Evolutionary conservation across 2,329 filamentous ascomycete genomes (phyloP).

Genomic region (Ambrosiella cleistominuta): DNA sequence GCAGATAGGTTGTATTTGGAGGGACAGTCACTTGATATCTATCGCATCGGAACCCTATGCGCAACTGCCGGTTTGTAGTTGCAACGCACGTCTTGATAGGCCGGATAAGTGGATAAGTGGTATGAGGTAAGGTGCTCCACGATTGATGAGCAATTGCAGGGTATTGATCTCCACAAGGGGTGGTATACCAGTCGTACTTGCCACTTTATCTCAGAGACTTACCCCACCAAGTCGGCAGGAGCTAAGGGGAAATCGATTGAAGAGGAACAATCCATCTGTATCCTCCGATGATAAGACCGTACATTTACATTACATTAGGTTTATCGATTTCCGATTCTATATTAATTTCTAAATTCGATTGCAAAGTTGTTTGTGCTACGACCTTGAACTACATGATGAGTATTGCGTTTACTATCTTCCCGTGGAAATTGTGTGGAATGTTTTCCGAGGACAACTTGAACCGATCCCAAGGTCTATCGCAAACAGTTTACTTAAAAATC

Average conservation of each 20-base stretch:
- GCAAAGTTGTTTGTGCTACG: neutral
- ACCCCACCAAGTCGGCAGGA: neutral
- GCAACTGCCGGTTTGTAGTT: neutral
- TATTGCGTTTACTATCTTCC: neutral
- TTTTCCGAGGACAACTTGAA: neutral
- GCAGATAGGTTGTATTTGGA: neutral
- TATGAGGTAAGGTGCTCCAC: neutral
- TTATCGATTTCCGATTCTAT: neutral
- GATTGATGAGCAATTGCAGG: neutral
- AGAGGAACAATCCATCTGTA: neutral
- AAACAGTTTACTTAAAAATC: neutral
- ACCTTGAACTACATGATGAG: neutral
- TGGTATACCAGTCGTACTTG: neutral
- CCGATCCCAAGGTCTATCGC: neutral
- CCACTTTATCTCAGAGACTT: neutral
- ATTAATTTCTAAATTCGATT: neutral
- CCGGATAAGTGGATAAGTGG: neutral
- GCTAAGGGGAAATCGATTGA: neutral
- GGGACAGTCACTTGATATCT: neutral
- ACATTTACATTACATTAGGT: neutral
- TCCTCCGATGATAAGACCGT: neutral
- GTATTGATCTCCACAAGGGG: neutral
- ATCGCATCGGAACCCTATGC: neutral
- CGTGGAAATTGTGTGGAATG: neutral
- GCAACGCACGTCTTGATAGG: neutral